phyloP scores from a whole-genome alignment of 495 filamentous ascomycete genomes.

The Penicillium lividum region DNA sequence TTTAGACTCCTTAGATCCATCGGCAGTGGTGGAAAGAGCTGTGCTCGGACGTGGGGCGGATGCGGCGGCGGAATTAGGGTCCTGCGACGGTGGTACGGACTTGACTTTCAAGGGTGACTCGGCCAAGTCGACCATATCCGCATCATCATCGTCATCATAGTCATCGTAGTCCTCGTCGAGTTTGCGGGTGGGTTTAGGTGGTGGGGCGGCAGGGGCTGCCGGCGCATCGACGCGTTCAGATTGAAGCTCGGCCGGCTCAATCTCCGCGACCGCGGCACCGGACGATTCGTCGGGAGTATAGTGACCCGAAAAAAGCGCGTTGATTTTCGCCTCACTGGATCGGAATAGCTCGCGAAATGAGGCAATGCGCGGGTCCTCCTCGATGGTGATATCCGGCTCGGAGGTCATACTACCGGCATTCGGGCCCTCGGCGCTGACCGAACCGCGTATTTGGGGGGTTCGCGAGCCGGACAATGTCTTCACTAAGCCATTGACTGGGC shows the following conservation, averaged over 20 bases:
- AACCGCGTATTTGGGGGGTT: slow-evolving; percentile 52
- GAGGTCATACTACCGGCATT: slow-evolving; percentile 49
- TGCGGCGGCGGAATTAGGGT: slow-evolving; percentile 29
- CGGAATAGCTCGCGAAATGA: slow-evolving; percentile 62
- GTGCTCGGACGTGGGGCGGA: slow-evolving; percentile 31
- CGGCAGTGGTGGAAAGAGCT: slow-evolving; percentile 30
- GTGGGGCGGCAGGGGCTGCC: slow-evolving; percentile 37
- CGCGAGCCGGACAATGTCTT: slow-evolving; percentile 46
- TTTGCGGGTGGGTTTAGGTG: slow-evolving; percentile 64
- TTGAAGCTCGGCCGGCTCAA: slow-evolving; percentile 31
- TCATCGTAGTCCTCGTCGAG: slow-evolving; percentile 82
- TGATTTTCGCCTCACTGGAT: slow-evolving; percentile 61
- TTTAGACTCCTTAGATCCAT: slow-evolving; percentile 46
- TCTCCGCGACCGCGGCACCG: slow-evolving; percentile 29
- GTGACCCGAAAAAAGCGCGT: slow-evolving; percentile 55
- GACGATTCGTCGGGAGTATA: slow-evolving; percentile 36
- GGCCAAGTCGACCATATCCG: slow-evolving; percentile 56
- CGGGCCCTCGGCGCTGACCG: slow-evolving; percentile 49
- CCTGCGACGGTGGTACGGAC: slow-evolving; percentile 44
- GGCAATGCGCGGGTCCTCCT: slow-evolving; percentile 66
- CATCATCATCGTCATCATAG: slow-evolving; percentile 83
- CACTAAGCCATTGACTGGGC: slow-evolving; percentile 49
- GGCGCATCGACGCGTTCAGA: slow-evolving; percentile 43
- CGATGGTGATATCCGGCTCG: slow-evolving; percentile 52
- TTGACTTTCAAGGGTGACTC: slow-evolving; percentile 64